Percentiles rank a stretch among this genome's conserved stretches.
These are phyloP conservation scores for Sporothrix mexicana DNA, from an alignment of 2,329 filamentous ascomycete species.

Conservation along the genomic window DNA sequence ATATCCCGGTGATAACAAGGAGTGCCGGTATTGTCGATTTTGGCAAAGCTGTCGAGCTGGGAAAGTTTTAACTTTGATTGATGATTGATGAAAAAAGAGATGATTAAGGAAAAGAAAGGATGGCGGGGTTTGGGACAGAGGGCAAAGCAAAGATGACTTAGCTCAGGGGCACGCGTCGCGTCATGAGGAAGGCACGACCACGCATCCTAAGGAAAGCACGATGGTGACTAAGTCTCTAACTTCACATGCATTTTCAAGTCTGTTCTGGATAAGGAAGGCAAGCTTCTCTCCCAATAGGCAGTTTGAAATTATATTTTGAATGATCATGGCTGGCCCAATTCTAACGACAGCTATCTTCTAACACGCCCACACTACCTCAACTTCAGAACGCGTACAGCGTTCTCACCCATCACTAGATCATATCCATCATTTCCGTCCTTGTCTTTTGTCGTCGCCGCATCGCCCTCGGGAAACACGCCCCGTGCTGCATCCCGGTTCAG, in stretches of 20 bases:
- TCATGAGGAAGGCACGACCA: background rate
- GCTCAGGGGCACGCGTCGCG: background rate
- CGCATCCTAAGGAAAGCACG: background rate
- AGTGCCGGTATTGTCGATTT: background rate
- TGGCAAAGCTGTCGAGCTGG: background rate
- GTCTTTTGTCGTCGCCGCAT: background rate
- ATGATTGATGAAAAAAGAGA: background rate
- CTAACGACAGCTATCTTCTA: background rate
- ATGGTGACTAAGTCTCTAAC: background rate
- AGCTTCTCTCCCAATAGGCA: too few relatives aligned
- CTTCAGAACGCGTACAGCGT: constrained; percentile 32
- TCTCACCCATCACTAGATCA: constrained; percentile 33
- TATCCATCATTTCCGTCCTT: constrained; percentile 27
- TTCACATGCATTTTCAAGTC: background rate
- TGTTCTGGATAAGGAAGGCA: background rate
- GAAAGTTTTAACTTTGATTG: too few relatives aligned
- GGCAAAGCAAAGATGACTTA: too few relatives aligned
- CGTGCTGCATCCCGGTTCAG: constrained; percentile 66
- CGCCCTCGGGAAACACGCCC: constrained; percentile 27
- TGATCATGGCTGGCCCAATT: too few relatives aligned
- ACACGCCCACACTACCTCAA: background rate
- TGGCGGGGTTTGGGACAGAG: background rate
- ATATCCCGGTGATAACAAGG: background rate
- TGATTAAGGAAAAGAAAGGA: background rate
- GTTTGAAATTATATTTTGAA: too few relatives aligned